Percentiles rank a stretch among this genome's conserved stretches.
phyloP scores from a whole-genome alignment of 129 eudicot species.

The Ambrosia artemisiifolia region DNA sequence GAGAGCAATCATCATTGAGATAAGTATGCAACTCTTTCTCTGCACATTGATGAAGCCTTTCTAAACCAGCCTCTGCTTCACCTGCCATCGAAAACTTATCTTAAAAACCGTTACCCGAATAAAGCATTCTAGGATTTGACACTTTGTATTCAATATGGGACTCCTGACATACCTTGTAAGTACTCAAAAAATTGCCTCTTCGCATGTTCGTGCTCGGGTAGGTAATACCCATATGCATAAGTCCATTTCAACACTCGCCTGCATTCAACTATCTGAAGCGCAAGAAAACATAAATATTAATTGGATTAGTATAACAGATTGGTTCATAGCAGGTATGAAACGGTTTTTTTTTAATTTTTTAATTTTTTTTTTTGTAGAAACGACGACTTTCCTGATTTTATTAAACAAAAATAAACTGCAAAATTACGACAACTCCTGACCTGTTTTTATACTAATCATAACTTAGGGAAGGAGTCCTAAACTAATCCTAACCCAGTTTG shows the following conservation, averaged over 20 bases:
- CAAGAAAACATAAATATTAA: not conserved
- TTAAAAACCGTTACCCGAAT: not conserved
- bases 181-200: constrained; percentile 72
- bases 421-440: too few relatives aligned
- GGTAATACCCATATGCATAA: constrained; percentile 77
- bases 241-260: constrained; percentile 88
- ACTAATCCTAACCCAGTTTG: too few relatives aligned
- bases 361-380: too few relatives aligned
- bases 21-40: constrained; percentile 55
- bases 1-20: constrained; percentile 23
- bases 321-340: too few relatives aligned
- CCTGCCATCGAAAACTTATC: constrained; percentile 35
- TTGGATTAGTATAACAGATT: too few relatives aligned
- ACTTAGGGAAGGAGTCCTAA: too few relatives aligned
- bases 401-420: too few relatives aligned
- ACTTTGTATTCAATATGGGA: not conserved
- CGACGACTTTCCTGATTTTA: too few relatives aligned
- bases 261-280: constrained; percentile 77
- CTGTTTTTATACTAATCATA: too few relatives aligned
- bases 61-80: constrained; percentile 83
- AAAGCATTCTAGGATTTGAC: not conserved
- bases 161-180: constrained; percentile 54
- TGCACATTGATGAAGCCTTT: constrained; percentile 84
- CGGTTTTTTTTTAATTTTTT: too few relatives aligned
- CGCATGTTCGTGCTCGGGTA: constrained; percentile 51